A percentile compares a stretch with the other conserved stretches of the same genome.
Evolutionary conservation across 2,329 filamentous ascomycete genomes (phyloP).

Genomic region (Aureobasidium subglaciale): DNA sequence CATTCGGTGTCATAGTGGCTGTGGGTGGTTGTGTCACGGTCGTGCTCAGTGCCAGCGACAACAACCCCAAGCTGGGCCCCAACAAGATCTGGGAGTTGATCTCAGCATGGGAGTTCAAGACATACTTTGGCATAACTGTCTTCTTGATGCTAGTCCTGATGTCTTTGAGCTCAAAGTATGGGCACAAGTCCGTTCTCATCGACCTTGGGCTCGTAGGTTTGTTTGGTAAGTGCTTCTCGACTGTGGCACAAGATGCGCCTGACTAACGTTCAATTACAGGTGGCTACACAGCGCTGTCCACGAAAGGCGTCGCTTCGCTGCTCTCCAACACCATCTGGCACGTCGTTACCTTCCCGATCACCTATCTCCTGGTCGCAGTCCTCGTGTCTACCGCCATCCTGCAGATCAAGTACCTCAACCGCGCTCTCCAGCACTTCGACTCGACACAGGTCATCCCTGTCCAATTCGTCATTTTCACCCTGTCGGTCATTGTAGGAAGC

Average conservation of each 20-base stretch:
- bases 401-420: conserved; percentile 96
- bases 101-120: conserved; percentile 78
- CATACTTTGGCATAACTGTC: conserved; percentile 74
- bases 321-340: conserved; percentile 84
- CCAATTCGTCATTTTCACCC: conserved; percentile 93
- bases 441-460: conserved; percentile 97
- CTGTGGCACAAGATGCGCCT: conserved; percentile 2
- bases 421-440: conserved; percentile 81
- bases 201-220: conserved; percentile 88
- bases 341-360: conserved; percentile 84
- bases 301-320: conserved; percentile 92
- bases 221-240: conserved; percentile 56
- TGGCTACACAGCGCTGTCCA: conserved; percentile 92
- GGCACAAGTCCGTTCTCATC: conserved; percentile 79
- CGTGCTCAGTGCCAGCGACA: conserved; percentile 80
- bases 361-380: conserved; percentile 75
- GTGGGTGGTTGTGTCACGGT: conserved; percentile 85
- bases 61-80: conserved; percentile 85
- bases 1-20: conserved; percentile 80
- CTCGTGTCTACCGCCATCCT: conserved; percentile 80
- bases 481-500: conserved; percentile 91
- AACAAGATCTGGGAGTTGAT: conserved; percentile 87
- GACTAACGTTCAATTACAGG: conserved; percentile 41
- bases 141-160: conserved; percentile 68
- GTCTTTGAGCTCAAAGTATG: conserved; percentile 76